phyloP scores from a whole-genome alignment of 345 rosid genomes.

The Iberis pinnata region DNA sequence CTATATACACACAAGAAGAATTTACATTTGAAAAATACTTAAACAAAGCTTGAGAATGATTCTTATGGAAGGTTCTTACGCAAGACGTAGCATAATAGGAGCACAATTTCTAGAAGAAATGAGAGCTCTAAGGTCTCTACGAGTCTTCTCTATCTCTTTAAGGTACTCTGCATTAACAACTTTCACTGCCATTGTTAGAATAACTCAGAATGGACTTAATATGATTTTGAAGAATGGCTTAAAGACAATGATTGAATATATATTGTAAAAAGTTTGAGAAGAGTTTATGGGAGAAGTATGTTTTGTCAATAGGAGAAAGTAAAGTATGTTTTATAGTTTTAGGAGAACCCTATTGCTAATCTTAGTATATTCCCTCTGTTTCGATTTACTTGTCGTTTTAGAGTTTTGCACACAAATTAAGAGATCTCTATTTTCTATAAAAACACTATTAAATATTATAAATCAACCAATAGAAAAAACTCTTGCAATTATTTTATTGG shows the following conservation, averaged over 20 bases:
- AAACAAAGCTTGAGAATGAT: not conserved
- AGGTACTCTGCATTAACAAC: constrained; percentile 50
- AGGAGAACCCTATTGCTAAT: constrained; percentile 19
- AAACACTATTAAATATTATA: no score
- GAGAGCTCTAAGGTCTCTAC: constrained; percentile 70
- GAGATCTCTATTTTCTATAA: no score
- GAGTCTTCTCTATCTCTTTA: constrained; percentile 64
- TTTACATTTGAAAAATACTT: not conserved
- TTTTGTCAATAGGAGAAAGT: constrained; percentile 21
- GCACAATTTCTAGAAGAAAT: constrained; percentile 59
- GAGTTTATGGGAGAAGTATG: constrained; percentile 16
- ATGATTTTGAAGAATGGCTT: not conserved
- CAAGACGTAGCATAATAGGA: constrained; percentile 86
- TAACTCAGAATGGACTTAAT: not conserved
- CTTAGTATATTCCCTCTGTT: constrained; percentile 20
- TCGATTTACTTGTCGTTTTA: no score
- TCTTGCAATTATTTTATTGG: no score
- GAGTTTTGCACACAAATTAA: no score
- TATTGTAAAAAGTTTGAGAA: not conserved
- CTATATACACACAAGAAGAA: constrained; percentile 1
- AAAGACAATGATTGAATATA: not conserved
- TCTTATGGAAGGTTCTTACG: constrained; percentile 36
- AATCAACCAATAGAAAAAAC: no score
- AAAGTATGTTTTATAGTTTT: constrained; percentile 20
- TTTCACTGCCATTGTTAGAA: constrained; percentile 30